Evolutionary conservation across 805 yeast genomes (phyloP), one percentile per base, ranked within the genome.

Genomic region (Torulaspora maleeae): DNA sequence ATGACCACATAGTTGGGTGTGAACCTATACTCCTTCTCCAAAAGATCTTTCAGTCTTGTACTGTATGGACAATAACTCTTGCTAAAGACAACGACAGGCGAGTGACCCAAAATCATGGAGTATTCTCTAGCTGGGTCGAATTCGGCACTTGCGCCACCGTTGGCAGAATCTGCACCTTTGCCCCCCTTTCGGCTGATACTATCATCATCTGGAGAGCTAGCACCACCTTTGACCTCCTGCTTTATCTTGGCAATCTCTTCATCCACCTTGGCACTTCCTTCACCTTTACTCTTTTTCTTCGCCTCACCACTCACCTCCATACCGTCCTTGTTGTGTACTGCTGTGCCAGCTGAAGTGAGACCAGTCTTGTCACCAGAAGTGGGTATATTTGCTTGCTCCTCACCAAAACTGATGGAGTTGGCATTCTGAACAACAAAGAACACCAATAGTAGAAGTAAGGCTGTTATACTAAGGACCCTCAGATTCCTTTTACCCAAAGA

Each of bases 31-130:
- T 79, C 77, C 10, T 57, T 48, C 8, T 36, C 39, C 37, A 91
- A 71, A 36, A 90, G 69, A 20, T 75, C 72, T 69, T 90, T 93
- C 58, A 90, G 75, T 44, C 71, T 73, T 58, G 75, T 77, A 16
- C 95, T 85, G 65, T 72, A 87, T 25, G 96, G 97, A 68, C 96
- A 86, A 58, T 70, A 59, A 4, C 70, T 67, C 53, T 73, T 74
- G 41, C 75, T 69, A 54, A 80, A 79, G 4, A 86, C 67, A 13
- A 80, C 76, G 59, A 85, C 77, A 13, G 95, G 93, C 1, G 86
- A 72, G 36, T 79, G 52, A 6, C 74, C 53, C 43, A 89, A 59
- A 27, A 86, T 83, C 42, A 72, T 74, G 34, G 74, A 64, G 49
- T 80, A 78, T 59, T 75, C 85, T 48, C 66, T 69, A 29, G 72